Percentiles rank a stretch among this genome's conserved stretches.
These are phyloP conservation scores for Phlebopus sp. DNA, from an alignment of 1,284 basidiomycete species.

Conservation along the genomic window DNA sequence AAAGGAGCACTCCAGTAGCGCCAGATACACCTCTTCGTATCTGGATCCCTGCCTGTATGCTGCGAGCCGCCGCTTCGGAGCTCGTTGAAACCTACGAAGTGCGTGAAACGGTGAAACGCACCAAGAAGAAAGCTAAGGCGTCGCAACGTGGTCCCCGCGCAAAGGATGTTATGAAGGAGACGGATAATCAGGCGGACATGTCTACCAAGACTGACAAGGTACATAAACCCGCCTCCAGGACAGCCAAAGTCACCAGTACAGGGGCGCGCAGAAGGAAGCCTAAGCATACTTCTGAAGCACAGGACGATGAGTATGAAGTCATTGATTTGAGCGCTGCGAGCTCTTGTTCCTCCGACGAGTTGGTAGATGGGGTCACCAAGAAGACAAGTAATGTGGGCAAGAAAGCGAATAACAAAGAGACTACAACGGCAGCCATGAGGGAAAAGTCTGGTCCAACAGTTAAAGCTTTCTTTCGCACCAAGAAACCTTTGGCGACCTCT, in stretches of 20 bases:
- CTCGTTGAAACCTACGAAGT: conserved; percentile 62
- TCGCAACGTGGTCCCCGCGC: conserved; percentile 11
- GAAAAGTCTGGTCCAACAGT: conserved; percentile 8
- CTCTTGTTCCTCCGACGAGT: conserved; percentile 19
- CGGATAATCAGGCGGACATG: conserved; percentile 18
- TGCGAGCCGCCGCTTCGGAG: conserved; percentile 59
- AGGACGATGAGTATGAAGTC: conserved; percentile 31
- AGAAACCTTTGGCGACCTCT: conserved; percentile 8
- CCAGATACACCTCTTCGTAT: conserved; percentile 53
- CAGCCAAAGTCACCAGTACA: not conserved
- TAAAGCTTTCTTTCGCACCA: conserved; percentile 14
- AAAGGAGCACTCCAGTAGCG: conserved; percentile 34
- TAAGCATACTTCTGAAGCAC: conserved; percentile 25
- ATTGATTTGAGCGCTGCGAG: conserved; percentile 27
- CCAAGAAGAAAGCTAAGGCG: conserved; percentile 47
- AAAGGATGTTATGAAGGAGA: not conserved
- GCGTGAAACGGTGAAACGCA: conserved; percentile 44
- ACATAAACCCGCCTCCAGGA: not conserved
- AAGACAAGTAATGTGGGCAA: conserved; percentile 10
- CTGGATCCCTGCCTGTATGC: conserved; percentile 77
- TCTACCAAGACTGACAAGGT: conserved; percentile 12
- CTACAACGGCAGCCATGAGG: conserved; percentile 3
- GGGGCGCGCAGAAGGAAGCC: conserved; percentile 18
- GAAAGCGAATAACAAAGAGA: not conserved
- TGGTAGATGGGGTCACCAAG: conserved; percentile 3